These are phyloP conservation scores for Cladochytrium tenue DNA, from an alignment of 371 early-diverging fungal genomes.

Conservation along the genomic window DNA sequence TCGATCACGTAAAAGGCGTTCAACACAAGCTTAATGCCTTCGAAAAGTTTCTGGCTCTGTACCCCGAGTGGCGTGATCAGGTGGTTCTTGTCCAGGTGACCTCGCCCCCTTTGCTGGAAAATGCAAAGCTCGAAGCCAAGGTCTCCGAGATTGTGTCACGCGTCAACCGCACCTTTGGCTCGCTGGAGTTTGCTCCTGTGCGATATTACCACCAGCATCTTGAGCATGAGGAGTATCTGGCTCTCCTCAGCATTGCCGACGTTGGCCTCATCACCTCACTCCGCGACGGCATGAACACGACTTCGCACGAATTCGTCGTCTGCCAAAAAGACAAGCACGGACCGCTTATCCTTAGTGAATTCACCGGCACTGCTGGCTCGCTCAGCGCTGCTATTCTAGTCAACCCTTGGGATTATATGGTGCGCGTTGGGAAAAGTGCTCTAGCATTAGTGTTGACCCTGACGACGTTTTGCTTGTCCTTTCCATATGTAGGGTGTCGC, in stretches of 20 bases:
- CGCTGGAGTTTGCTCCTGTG: constrained; percentile 91
- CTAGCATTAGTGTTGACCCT: constrained; percentile 1
- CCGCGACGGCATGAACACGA: constrained; percentile 99
- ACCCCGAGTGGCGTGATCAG: constrained; percentile 86
- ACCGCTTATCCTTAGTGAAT: constrained; percentile 92
- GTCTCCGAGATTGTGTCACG: constrained; percentile 86
- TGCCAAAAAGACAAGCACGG: constrained; percentile 85
- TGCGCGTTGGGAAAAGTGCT: constrained; percentile 16
- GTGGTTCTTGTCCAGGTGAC: constrained; percentile 88
- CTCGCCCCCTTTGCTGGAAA: constrained; percentile 54
- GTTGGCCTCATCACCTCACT: constrained; percentile 92
- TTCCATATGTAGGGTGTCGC: constrained; percentile 74
- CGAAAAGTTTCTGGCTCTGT: constrained; percentile 84
- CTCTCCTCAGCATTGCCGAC: constrained; percentile 91
- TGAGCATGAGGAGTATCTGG: constrained; percentile 90
- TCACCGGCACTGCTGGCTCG: constrained; percentile 95
- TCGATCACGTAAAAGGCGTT: constrained; percentile 98
- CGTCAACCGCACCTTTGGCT: constrained; percentile 93
- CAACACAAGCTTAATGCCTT: constrained; percentile 94
- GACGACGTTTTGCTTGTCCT: background rate
- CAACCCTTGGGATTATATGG: constrained; percentile 94
- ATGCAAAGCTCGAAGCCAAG: constrained; percentile 74
- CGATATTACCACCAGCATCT: constrained; percentile 95
- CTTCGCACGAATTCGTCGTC: constrained; percentile 95
- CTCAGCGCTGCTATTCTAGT: constrained; percentile 88